Evolutionary conservation across 2,329 filamentous ascomycete species (phyloP).

Genomic region (Aspergillus pseudoterreus): DNA sequence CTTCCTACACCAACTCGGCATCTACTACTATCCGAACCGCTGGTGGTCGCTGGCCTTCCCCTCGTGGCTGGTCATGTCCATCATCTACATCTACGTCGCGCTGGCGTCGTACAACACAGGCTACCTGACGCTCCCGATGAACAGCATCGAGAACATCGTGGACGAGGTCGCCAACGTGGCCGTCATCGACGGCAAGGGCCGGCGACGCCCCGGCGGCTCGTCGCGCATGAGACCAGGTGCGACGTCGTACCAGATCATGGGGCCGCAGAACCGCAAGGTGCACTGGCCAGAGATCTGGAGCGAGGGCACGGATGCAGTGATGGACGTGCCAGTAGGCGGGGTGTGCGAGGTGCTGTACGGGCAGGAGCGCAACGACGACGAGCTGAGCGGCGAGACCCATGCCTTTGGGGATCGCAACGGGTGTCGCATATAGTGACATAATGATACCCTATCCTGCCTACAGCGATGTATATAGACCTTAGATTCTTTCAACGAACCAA

Average conservation of each 20-base stretch:
- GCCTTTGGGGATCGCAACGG: neutral
- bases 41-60: constrained; percentile 97
- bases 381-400: constrained; percentile 13
- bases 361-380: constrained; percentile 44
- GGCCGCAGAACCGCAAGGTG: constrained; percentile 41
- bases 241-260: constrained; percentile 41
- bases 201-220: constrained; percentile 45
- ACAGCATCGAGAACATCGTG: constrained; percentile 81
- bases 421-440: neutral
- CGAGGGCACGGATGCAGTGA: constrained; percentile 89
- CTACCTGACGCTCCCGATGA: constrained; percentile 76
- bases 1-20: constrained; percentile 86
- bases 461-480: neutral
- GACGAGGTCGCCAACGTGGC: constrained; percentile 87
- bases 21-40: constrained; percentile 93
- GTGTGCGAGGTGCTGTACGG: constrained; percentile 95
- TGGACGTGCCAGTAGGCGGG: constrained; percentile 92
- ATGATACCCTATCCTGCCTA: constrained; percentile 3
- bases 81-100: constrained; percentile 92
- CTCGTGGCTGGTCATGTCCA: constrained; percentile 79
- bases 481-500: neutral
- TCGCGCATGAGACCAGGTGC: constrained; percentile 41
- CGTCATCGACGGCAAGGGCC: constrained; percentile 69
- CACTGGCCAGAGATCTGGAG: constrained; percentile 86
- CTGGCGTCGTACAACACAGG: constrained; percentile 87